A percentile compares a stretch with the other conserved stretches of the same genome.
Conservation (phyloP, 1,284 basidiomycete species). For the Pyrrhoderma noxium region DNA sequence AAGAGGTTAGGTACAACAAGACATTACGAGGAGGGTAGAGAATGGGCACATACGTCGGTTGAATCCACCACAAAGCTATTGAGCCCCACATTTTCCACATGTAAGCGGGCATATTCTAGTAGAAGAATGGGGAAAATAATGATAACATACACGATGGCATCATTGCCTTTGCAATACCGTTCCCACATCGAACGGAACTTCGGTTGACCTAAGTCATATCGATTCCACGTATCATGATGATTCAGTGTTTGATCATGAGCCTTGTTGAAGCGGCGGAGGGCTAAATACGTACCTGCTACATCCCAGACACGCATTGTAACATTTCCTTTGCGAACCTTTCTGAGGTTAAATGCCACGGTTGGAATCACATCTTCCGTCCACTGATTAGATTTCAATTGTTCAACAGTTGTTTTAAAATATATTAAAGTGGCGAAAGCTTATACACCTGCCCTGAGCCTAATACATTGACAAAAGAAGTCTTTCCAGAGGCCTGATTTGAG, state of each 20-base stretch:
- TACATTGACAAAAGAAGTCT: conserved; percentile 91
- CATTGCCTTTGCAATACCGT: conserved; percentile 90
- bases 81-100: conserved; percentile 12
- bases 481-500: conserved; percentile 71
- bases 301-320: conserved; percentile 95
- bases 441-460: conserved; percentile 77
- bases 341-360: conserved; percentile 88
- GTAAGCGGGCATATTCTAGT: conserved; percentile 14
- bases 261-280: conserved; percentile 4
- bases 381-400: conserved; percentile 28
- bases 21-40: not conserved
- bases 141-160: conserved; percentile 80
- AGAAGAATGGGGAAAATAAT: conserved; percentile 11
- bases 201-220: conserved; percentile 62
- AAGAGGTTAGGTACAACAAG: not conserved
- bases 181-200: conserved; percentile 95
- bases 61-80: conserved; percentile 88
- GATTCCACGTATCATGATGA: conserved; percentile 7
- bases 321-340: conserved; percentile 81
- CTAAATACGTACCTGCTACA: conserved; percentile 59
- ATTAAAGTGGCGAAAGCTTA: conserved; percentile 5
- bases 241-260: not conserved
- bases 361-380: conserved; percentile 94
- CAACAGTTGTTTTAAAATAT: not conserved
- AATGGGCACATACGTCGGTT: conserved; percentile 55